Base-by-base conservation (phyloP, 768 basidiomycete species). In the Russula compacta region DNA sequence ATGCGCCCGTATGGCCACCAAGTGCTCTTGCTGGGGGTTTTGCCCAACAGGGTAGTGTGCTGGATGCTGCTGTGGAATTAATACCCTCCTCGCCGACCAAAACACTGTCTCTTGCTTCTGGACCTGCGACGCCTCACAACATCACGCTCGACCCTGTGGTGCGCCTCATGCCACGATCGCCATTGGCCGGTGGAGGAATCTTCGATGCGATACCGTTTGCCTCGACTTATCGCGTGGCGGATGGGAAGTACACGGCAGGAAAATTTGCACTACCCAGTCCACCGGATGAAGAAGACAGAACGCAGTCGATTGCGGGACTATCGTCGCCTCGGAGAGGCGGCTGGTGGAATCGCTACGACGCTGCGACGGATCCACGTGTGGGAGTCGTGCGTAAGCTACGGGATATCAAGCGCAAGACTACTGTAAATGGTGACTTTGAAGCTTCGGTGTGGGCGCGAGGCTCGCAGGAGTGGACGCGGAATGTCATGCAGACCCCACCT, bases 131-230 rank as follows among this genome's bases (percentile, higher is more conserved):
- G 19, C 56, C 65, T 42, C 33, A 43, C 14, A 59, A 54, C 24
- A 21, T 54, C 2, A 50, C 55, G 9, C 52, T 61, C 33, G 53
- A 65, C 43, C 52, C 67, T 9, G 64, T 71, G 3, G 66, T 64
- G 11, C 70, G 68, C 14, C 69, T 70, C 40, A 50, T 58, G 17
- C 64, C 68, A 24, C 32, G 46, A 33, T 63, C 60, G 7, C 60
- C 63, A 40, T 48, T 56, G 11, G 56, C 62, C 3, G 61, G 71
- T 63, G 66, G 69, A 68, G 64, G 54, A 5, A 70, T 73, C 32
- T 92, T 90, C 62, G 86, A 89, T 40, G 83, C 90, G 0, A 87
- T 93, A 29, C 83, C 85, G 0, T 92, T 93, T 61, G 81, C 85
- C 0, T 71, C 76, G 10, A 81, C 78, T 47, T 86, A 91, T 68